Percentiles rank a stretch among this genome's conserved stretches.
Conservation (phyloP, 2,329 filamentous ascomycete genomes). For the Aureobasidium subglaciale region DNA sequence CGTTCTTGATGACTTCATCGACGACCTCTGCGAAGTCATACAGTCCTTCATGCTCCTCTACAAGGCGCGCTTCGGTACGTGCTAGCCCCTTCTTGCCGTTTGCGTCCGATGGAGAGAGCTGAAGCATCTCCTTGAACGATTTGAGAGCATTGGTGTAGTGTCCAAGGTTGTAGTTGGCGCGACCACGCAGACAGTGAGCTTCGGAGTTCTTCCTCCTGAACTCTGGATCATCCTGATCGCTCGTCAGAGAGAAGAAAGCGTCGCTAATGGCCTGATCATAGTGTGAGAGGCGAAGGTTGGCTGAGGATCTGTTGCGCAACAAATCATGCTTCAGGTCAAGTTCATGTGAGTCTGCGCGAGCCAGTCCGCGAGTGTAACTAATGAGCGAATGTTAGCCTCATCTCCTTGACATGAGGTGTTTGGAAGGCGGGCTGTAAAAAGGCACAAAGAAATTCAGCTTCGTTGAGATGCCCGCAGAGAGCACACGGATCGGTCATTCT, state of each 20-base stretch:
- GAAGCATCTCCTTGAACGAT: slow-evolving; percentile 14
- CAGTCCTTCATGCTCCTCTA: slow-evolving; percentile 18
- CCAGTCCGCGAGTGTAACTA: not conserved
- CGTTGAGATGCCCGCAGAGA: not conserved
- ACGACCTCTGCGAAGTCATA: slow-evolving; percentile 22
- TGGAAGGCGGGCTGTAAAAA: not conserved
- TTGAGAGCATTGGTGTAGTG: slow-evolving; percentile 15
- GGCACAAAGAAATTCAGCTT: not conserved
- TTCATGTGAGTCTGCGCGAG: not conserved
- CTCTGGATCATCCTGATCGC: not conserved
- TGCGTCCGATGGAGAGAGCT: slow-evolving; percentile 17
- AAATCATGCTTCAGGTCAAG: slow-evolving; percentile 16
- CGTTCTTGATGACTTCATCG: not conserved
- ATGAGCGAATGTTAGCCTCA: not conserved
- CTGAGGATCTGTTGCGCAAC: slow-evolving; percentile 21
- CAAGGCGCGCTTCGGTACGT: slow-evolving; percentile 17
- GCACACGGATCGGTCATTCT: not conserved
- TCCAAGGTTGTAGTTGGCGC: slow-evolving; percentile 23
- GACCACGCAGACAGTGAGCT: slow-evolving; percentile 22
- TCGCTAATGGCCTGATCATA: slow-evolving; percentile 20
- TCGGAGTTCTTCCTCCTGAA: slow-evolving; percentile 20
- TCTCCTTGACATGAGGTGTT: not conserved
- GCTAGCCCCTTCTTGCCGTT: slow-evolving; percentile 15
- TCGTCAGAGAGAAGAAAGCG: slow-evolving; percentile 17
- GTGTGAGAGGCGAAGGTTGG: slow-evolving; percentile 18